Percentiles rank a stretch among this genome's conserved stretches.
phyloP scores from a whole-genome alignment of 1,284 basidiomycete species.

The Microbotryomycetes sp. region DNA sequence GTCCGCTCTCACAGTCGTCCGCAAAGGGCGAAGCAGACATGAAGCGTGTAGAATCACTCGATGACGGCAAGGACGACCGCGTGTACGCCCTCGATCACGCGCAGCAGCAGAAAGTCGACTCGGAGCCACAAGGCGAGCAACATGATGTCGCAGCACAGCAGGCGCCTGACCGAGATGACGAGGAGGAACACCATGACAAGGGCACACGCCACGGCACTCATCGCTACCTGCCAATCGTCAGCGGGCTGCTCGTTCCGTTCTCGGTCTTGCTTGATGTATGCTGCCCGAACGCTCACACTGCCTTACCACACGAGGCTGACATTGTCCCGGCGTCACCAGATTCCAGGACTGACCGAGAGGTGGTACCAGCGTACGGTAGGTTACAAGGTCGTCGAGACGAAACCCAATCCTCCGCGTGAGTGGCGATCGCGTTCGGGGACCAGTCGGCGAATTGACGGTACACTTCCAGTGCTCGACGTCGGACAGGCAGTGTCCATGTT shows the following conservation, averaged over 20 bases:
- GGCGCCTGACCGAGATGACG: neutral
- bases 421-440: constrained; percentile 20
- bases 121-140: too few relatives aligned
- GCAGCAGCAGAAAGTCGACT: too few relatives aligned
- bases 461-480: constrained; percentile 48
- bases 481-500: constrained; percentile 60
- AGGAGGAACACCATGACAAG: neutral
- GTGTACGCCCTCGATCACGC: too few relatives aligned
- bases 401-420: constrained; percentile 47
- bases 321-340: constrained; percentile 42
- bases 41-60: too few relatives aligned
- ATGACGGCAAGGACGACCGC: too few relatives aligned
- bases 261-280: constrained; percentile 56
- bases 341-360: constrained; percentile 60
- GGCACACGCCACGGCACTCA: too few relatives aligned
- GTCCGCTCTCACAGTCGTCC: too few relatives aligned
- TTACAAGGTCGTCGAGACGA: constrained; percentile 48
- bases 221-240: constrained; percentile 53
- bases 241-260: constrained; percentile 65
- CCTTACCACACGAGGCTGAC: too few relatives aligned
- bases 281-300: neutral
- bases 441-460: constrained; percentile 17
- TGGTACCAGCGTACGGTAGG: constrained; percentile 36
- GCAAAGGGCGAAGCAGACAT: too few relatives aligned
- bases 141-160: neutral